These are phyloP conservation scores for Saccharomycopsis sp. DNA, from an alignment of 805 yeast genomes.

Conservation along the genomic window DNA sequence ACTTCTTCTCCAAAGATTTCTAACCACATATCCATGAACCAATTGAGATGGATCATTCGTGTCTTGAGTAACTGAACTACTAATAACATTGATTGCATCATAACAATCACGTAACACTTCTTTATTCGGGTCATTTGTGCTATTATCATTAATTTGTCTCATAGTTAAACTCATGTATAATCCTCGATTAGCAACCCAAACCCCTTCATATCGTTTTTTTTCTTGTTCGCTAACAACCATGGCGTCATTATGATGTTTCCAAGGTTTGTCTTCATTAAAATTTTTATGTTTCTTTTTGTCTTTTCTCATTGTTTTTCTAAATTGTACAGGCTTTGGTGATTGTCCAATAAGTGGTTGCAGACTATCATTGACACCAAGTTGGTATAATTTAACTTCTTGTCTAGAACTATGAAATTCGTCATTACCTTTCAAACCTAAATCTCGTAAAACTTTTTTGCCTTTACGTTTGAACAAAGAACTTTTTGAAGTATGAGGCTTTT, in stretches of 20 bases:
- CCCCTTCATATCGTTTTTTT: slow-evolving; percentile 83
- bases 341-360: neutral
- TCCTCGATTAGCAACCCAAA: slow-evolving; percentile 89
- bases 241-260: slow-evolving; percentile 77
- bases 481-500: slow-evolving; percentile 9
- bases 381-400: slow-evolving; percentile 15
- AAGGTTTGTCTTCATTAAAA: slow-evolving; percentile 86
- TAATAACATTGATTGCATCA: slow-evolving; percentile 4
- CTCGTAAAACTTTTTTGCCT: slow-evolving; percentile 19
- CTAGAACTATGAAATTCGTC: slow-evolving; percentile 22
- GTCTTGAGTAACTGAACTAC: slow-evolving; percentile 7
- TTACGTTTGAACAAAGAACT: slow-evolving; percentile 13
- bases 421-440: slow-evolving; percentile 13
- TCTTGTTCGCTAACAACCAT: slow-evolving; percentile 52
- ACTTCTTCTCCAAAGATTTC: slow-evolving; percentile 76
- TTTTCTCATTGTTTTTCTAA: slow-evolving; percentile 21
- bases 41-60: slow-evolving; percentile 17
- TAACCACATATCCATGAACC: slow-evolving; percentile 42
- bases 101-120: neutral
- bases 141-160: slow-evolving; percentile 24
- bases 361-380: neutral
- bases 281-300: slow-evolving; percentile 27
- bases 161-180: slow-evolving; percentile 36
- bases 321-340: slow-evolving; percentile 17
- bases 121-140: slow-evolving; percentile 20